Conservation (phyloP, 2,329 filamentous ascomycete genomes). For the Colletotrichum sp. region DNA sequence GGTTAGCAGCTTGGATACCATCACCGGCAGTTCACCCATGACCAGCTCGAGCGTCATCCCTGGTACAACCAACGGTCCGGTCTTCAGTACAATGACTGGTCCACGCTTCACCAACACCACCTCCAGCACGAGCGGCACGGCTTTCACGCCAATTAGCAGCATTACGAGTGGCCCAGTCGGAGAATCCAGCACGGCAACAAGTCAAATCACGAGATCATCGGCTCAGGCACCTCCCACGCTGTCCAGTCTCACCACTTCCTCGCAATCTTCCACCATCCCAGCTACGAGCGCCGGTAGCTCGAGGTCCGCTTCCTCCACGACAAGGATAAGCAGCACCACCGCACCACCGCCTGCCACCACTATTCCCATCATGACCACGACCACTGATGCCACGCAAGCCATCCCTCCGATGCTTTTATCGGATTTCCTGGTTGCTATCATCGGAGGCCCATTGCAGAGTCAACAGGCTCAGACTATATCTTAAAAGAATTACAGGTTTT, state of each 20-base stretch:
- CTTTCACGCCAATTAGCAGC: background rate
- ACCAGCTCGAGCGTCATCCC: background rate
- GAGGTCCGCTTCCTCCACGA: background rate
- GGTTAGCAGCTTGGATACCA: background rate
- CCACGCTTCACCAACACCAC: background rate
- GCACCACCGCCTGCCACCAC: background rate
- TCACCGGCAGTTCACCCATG: accelerated
- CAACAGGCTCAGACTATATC: background rate
- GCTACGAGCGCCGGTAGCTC: background rate
- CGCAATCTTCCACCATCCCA: accelerated
- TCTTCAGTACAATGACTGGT: background rate
- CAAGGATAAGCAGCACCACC: background rate
- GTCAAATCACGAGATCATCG: background rate
- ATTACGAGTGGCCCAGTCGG: background rate
- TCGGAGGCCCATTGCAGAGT: background rate
- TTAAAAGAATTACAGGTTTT: background rate
- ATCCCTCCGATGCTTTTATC: background rate
- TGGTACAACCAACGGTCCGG: background rate
- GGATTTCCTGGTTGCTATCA: background rate
- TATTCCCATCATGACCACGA: background rate
- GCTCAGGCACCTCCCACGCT: background rate
- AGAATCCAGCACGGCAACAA: background rate
- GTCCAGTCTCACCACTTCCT: accelerated
- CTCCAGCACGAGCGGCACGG: background rate
- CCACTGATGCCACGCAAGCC: background rate